phyloP scores from a whole-genome alignment of 495 filamentous ascomycete species.

The Hypoxylon fragiforme region DNA sequence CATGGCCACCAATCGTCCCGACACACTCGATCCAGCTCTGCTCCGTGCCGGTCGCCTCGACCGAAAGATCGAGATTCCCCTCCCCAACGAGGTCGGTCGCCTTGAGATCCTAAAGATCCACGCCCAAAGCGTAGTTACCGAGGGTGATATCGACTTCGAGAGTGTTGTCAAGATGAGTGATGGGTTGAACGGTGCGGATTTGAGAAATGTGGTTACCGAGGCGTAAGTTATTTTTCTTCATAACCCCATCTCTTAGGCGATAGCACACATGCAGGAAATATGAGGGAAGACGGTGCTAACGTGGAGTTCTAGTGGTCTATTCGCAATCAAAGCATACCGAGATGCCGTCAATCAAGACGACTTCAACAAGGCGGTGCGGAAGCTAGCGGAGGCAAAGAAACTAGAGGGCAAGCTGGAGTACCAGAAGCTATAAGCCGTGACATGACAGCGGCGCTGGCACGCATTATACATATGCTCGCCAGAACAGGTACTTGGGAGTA shows the following conservation, averaged over 20 bases:
- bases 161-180: slow-evolving; percentile 99
- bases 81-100: slow-evolving; percentile 98
- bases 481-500: too few species aligned
- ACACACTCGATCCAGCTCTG: slow-evolving; percentile 94
- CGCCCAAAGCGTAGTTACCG: slow-evolving; percentile 77
- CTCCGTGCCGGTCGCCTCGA: slow-evolving; percentile 93
- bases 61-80: slow-evolving; percentile 96
- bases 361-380: slow-evolving; percentile 97
- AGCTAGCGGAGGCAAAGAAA: slow-evolving; percentile 97
- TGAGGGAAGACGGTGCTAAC: slow-evolving; percentile 10
- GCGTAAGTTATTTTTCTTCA: slow-evolving; percentile 66
- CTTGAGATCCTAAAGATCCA: slow-evolving; percentile 99
- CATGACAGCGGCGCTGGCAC: neutral
- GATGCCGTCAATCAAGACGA: slow-evolving; percentile 97
- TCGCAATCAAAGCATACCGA: slow-evolving; percentile 95
- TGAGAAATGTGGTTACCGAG: slow-evolving; percentile 98
- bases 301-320: slow-evolving; percentile 69
- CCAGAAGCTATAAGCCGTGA: slow-evolving; percentile 91
- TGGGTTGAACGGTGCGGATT: slow-evolving; percentile 94
- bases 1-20: slow-evolving; percentile 99
- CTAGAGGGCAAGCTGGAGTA: slow-evolving; percentile 97
- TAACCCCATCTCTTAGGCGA: neutral
- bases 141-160: slow-evolving; percentile 98
- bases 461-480: too few species aligned
- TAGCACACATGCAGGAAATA: neutral